Evolutionary conservation across 306 rosid genomes (phyloP).

Genomic region (Ochetophila trinervis): DNA sequence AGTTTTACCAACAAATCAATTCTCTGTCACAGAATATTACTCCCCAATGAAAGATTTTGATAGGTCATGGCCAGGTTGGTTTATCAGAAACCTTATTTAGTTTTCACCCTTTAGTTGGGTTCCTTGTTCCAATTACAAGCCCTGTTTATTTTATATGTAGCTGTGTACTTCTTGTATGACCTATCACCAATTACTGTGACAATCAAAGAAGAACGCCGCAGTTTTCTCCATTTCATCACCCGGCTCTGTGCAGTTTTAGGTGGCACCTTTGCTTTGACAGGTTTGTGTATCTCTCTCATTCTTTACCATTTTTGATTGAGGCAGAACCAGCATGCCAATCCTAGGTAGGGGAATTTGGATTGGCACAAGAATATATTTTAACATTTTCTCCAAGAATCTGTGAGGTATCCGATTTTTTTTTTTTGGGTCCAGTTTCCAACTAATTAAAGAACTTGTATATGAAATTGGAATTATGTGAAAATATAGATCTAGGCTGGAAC

Average conservation of each 20-base stretch:
- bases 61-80: conserved; percentile 92
- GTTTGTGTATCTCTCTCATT: conserved; percentile 32
- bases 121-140: conserved; percentile 22
- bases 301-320: neutral
- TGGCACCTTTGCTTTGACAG: conserved; percentile 97
- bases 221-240: conserved; percentile 94
- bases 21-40: conserved; percentile 93
- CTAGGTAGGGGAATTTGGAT: neutral
- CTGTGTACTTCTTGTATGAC: conserved; percentile 97
- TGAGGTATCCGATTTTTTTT: too few species aligned
- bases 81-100: conserved; percentile 3
- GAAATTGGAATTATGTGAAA: neutral
- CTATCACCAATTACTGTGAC: conserved; percentile 96
- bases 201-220: conserved; percentile 92
- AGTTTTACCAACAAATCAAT: conserved; percentile 92
- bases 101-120: conserved; percentile 5
- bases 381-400: too few species aligned
- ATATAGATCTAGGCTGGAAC: neutral
- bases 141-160: conserved; percentile 46
- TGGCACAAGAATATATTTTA: too few species aligned
- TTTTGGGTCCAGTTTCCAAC: too few species aligned
- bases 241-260: conserved; percentile 96
- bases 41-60: conserved; percentile 75
- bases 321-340: neutral
- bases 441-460: too few species aligned